Conservation (phyloP, 805 yeast genomes). For the Scheffersomyces spartinae region DNA sequence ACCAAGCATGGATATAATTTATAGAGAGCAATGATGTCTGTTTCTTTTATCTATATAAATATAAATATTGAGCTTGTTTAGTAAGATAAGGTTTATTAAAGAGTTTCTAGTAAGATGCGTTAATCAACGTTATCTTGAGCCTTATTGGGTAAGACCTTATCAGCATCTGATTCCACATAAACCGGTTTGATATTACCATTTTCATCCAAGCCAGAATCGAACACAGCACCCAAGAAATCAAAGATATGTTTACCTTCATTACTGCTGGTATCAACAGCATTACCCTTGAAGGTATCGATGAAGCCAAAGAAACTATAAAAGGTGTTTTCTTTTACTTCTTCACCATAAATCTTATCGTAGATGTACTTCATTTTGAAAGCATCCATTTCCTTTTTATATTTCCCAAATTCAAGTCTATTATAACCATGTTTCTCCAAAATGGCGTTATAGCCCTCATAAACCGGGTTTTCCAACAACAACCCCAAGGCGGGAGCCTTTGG, state of each 20-base stretch:
- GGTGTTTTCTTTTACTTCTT: constrained; percentile 78
- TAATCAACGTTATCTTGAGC: constrained; percentile 10
- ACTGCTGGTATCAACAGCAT: constrained; percentile 17
- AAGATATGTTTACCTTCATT: constrained; percentile 48
- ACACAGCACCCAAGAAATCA: constrained; percentile 42
- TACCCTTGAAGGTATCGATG: constrained; percentile 61
- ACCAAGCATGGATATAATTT: no score
- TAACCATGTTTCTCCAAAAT: constrained; percentile 67
- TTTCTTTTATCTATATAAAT: no score
- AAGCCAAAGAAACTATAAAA: constrained; percentile 87
- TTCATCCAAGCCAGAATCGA: constrained; percentile 21
- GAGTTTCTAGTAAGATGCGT: no score
- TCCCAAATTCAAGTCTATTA: constrained; percentile 57
- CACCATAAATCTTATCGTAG: constrained; percentile 85
- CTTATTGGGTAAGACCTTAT: constrained; percentile 3
- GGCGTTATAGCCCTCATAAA: constrained; percentile 74
- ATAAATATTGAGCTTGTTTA: no score
- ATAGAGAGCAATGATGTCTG: no score
- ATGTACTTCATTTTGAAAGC: constrained; percentile 79
- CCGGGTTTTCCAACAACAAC: constrained; percentile 79
- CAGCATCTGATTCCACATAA: constrained; percentile 1
- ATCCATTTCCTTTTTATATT: constrained; percentile 61
- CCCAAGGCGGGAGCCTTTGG: constrained; percentile 99
- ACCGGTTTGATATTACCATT: background rate
- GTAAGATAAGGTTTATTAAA: no score